A percentile compares a stretch with the other conserved stretches of the same genome.
Evolutionary conservation across 164 flowering plant species (phyloP).

Genomic region (Chloranthus sessilifolius): DNA sequence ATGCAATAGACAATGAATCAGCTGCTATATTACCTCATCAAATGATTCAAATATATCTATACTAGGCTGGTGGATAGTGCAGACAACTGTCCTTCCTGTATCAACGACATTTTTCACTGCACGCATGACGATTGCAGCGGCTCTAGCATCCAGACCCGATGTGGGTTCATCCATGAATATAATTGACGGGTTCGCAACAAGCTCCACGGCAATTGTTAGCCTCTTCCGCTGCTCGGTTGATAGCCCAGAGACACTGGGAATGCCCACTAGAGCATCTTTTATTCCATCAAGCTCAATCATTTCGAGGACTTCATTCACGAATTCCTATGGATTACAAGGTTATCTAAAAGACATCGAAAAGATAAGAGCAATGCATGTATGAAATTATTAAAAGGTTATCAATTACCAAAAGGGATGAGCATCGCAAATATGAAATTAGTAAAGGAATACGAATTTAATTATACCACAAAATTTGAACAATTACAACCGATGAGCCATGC

Average conservation of each 20-base stretch:
- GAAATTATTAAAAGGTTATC: too few relatives aligned
- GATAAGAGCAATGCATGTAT: too few relatives aligned
- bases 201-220: slow-evolving; percentile 84
- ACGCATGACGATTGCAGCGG: slow-evolving; percentile 83
- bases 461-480: too few relatives aligned
- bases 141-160: slow-evolving; percentile 82
- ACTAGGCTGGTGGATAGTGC: slow-evolving; percentile 71
- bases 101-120: slow-evolving; percentile 61
- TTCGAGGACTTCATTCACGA: slow-evolving; percentile 69
- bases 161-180: slow-evolving; percentile 91
- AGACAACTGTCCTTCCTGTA: slow-evolving; percentile 66
- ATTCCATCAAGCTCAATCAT: slow-evolving; percentile 68
- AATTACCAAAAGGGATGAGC: too few relatives aligned
- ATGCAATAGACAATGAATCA: background rate
- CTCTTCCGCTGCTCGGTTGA: slow-evolving; percentile 83
- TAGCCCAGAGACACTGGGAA: slow-evolving; percentile 65
- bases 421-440: too few relatives aligned
- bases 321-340: slow-evolving; percentile 32
- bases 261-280: slow-evolving; percentile 61
- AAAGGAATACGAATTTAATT: too few relatives aligned
- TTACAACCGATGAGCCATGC: too few relatives aligned
- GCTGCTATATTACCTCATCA: slow-evolving; percentile 51
- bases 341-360: too few relatives aligned
- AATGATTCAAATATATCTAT: slow-evolving; percentile 78
- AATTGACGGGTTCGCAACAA: slow-evolving; percentile 75